Evolutionary conservation across 345 rosid species (phyloP).

Genomic region (Kandelia obovata): DNA sequence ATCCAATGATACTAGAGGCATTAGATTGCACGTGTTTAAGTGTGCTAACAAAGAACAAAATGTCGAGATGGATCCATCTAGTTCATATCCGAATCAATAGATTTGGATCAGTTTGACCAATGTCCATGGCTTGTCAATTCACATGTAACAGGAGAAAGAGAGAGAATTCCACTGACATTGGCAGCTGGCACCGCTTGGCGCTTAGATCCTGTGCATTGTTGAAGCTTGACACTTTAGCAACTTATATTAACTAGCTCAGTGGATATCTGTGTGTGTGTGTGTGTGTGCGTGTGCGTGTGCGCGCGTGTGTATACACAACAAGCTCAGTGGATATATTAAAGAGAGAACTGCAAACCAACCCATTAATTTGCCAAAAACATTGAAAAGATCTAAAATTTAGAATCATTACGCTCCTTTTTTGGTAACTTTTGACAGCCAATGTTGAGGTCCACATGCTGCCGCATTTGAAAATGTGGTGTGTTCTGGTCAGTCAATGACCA

Average conservation of each 20-base stretch:
- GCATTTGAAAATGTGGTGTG: not conserved
- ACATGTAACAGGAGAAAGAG: not conserved
- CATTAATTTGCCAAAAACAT: not conserved
- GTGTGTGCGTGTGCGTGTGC: too few relatives aligned
- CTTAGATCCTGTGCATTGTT: too few relatives aligned
- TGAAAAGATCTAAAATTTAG: not conserved
- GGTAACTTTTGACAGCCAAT: not conserved
- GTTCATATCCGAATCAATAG: not conserved
- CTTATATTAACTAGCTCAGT: too few relatives aligned
- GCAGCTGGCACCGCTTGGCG: not conserved
- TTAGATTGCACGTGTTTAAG: too few relatives aligned
- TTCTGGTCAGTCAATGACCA: not conserved
- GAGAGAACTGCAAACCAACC: not conserved
- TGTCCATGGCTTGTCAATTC: slow-evolving; percentile 23
- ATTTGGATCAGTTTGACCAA: not conserved
- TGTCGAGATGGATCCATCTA: not conserved
- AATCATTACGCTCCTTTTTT: not conserved
- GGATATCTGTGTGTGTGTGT: not conserved
- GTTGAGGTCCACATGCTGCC: not conserved
- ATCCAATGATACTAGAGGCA: not conserved
- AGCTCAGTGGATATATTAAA: not conserved
- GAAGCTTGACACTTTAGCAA: too few relatives aligned
- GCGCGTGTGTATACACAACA: too few relatives aligned
- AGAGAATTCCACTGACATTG: not conserved
- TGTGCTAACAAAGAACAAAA: not conserved